Evolutionary conservation across 352 stramenopile genomes (phyloP).

Genomic region (Phytophthora macrochlamydospora): DNA sequence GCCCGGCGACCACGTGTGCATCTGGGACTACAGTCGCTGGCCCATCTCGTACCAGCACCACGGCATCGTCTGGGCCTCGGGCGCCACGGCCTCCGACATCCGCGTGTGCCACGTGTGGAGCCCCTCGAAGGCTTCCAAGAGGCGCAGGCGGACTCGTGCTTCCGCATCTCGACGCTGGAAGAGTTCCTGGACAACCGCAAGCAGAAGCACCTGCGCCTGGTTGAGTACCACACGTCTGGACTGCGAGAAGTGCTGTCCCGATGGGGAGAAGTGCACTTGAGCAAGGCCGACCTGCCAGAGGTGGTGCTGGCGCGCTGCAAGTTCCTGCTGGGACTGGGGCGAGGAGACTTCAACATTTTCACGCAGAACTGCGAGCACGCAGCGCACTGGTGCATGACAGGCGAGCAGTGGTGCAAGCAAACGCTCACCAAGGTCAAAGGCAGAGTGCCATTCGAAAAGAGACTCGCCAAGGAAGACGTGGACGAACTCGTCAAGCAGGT

Average conservation of each 20-base stretch:
- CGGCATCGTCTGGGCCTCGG: conserved; percentile 85
- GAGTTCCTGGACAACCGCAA: conserved; percentile 80
- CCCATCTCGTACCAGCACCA: conserved; percentile 88
- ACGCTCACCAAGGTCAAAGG: conserved; percentile 73
- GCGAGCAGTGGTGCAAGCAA: conserved; percentile 90
- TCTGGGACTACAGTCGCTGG: conserved; percentile 89
- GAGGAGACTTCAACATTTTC: conserved; percentile 89
- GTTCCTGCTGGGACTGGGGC: conserved; percentile 77
- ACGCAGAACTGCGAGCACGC: conserved; percentile 89
- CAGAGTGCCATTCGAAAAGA: conserved; percentile 82
- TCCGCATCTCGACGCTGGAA: conserved; percentile 85
- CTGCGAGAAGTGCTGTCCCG: conserved; percentile 78
- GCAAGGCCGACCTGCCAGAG: conserved; percentile 80
- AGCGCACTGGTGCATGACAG: conserved; percentile 90
- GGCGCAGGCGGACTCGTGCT: conserved; percentile 85
- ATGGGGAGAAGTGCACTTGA: conserved; percentile 89
- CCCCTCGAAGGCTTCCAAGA: conserved; percentile 73
- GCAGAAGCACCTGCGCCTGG: conserved; percentile 65
- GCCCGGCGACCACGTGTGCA: conserved; percentile 82
- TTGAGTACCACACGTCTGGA: conserved; percentile 87
- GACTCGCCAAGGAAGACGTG: conserved; percentile 76
- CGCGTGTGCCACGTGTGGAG: conserved; percentile 88
- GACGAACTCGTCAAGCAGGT: conserved; percentile 73
- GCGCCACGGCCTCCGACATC: conserved; percentile 62
- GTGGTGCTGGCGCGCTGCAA: conserved; percentile 85